Conservation (phyloP, 768 basidiomycete species). For the Leccinum boreale region DNA sequence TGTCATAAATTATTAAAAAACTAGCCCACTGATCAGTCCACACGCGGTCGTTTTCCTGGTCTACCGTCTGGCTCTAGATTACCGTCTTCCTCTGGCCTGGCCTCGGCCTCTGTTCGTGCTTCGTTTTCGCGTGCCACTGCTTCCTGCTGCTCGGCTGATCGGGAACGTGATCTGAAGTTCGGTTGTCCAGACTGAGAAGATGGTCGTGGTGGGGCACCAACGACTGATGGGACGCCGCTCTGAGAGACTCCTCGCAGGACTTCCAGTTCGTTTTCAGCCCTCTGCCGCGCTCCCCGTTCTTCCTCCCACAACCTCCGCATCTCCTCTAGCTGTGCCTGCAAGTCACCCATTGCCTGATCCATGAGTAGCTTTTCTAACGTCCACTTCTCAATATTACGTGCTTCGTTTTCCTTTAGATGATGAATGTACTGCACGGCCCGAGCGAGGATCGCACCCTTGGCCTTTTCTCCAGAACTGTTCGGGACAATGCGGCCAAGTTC, state of each 20-base stretch:
- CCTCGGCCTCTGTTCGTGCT: constrained; percentile 20
- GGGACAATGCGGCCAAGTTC: constrained; percentile 88
- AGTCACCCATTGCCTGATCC: constrained; percentile 89
- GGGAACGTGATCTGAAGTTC: constrained; percentile 23
- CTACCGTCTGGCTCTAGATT: constrained; percentile 23
- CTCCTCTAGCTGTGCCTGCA: constrained; percentile 82
- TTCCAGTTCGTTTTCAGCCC: constrained; percentile 65
- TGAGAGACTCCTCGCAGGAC: constrained; percentile 42
- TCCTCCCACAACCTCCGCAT: constrained; percentile 79
- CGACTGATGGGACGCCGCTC: background rate
- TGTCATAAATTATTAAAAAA: constrained; percentile 19
- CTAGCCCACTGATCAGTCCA: constrained; percentile 21
- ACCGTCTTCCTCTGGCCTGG: constrained; percentile 15
- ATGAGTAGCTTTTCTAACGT: constrained; percentile 87
- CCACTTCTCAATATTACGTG: constrained; percentile 90
- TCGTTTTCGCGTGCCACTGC: constrained; percentile 16
- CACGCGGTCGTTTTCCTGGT: constrained; percentile 31
- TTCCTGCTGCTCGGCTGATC: constrained; percentile 28
- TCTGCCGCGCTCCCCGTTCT: constrained; percentile 57
- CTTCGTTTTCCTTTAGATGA: constrained; percentile 87
- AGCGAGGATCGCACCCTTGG: constrained; percentile 85
- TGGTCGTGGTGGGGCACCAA: constrained; percentile 13
- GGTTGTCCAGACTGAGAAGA: constrained; percentile 13
- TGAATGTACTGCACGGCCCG: constrained; percentile 91
- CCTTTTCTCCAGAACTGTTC: constrained; percentile 80